Evolutionary conservation across 495 filamentous ascomycete genomes (phyloP), one percentile per base, ranked within the genome.

Genomic region (Durotheca rogersii): DNA sequence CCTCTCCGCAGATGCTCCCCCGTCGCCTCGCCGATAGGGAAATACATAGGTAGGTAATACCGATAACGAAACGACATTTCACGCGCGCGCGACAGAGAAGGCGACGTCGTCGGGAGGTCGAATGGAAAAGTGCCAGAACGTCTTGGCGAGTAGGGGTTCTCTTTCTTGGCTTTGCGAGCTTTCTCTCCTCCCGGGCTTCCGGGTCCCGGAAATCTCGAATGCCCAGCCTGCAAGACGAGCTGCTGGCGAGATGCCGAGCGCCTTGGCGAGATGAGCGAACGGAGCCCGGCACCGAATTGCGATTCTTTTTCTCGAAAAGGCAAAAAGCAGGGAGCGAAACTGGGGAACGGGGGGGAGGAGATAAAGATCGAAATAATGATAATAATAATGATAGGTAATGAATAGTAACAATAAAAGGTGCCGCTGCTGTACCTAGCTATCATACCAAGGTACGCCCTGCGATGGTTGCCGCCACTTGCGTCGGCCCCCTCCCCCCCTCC

Each of bases 181-280:
- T 27, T 27, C 23, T 27, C 23, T 9, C 23, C 23, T 27, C 44
- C 35, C 36, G n/a, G 30, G 32, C 16, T 23, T n/a, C 40, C 39
- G 19, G 40, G 9, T 59, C 48, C 45, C 50, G 44, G 20, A 43
- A 52, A 58, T 48, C 48, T 41, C 20, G 18, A 47, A 52, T 53
- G 56, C 56, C 56, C 56, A 59, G 56, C 56, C 49, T 59, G 56
- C 56, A 59, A 32, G 38, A 50, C 45, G 41, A 27, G 50, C 23
- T 21, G 21, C 14, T 59, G 33, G 45, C 50, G 34, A 53, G 56
- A 59, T 59, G 46, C 37, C 50, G 43, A 35, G 45, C 23, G 37
- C 36, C 56, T 59, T 59, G 56, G 56, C 56, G 53, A 41, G 23
- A 17, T 33, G 21, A 32, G 12, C 45, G 33, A 46, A 50, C 27